These are phyloP conservation scores for Saturnispora dispora DNA, from an alignment of 805 yeast species.

Conservation along the genomic window DNA sequence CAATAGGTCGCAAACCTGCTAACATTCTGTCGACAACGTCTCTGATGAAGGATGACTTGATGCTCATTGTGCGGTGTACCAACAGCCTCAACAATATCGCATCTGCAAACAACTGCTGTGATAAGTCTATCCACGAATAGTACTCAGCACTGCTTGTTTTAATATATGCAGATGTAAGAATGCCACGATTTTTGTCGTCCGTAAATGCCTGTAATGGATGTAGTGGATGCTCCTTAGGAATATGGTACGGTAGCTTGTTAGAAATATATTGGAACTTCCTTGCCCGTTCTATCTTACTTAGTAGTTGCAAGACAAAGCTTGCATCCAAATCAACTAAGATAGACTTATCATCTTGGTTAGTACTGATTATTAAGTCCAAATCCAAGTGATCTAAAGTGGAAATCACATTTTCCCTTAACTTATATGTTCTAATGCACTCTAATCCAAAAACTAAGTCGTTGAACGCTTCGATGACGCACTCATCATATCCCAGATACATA, in stretches of 20 bases:
- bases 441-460: constrained; percentile 25
- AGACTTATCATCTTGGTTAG: background rate
- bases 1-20: constrained; percentile 20
- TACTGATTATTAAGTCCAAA: background rate
- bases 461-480: constrained; percentile 26
- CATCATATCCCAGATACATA: constrained; percentile 29
- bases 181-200: background rate
- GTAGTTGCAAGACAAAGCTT: constrained; percentile 9
- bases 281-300: constrained; percentile 20
- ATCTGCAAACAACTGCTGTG: constrained; percentile 32
- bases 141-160: constrained; percentile 18
- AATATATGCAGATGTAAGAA: constrained; percentile 1
- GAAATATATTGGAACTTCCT: constrained; percentile 22
- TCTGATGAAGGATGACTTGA: constrained; percentile 21
- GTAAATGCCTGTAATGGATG: constrained; percentile 20
- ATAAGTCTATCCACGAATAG: constrained; percentile 30
- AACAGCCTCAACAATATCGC: constrained; percentile 31
- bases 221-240: constrained; percentile 20
- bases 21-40: constrained; percentile 28
- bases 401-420: background rate
- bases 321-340: constrained; percentile 13
- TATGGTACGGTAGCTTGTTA: constrained; percentile 25
- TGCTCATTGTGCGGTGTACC: constrained; percentile 20
- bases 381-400: background rate
- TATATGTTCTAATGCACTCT: constrained; percentile 20